Conservation (phyloP, 2,329 filamentous ascomycete genomes). For the Colletotrichum gigasporum region DNA sequence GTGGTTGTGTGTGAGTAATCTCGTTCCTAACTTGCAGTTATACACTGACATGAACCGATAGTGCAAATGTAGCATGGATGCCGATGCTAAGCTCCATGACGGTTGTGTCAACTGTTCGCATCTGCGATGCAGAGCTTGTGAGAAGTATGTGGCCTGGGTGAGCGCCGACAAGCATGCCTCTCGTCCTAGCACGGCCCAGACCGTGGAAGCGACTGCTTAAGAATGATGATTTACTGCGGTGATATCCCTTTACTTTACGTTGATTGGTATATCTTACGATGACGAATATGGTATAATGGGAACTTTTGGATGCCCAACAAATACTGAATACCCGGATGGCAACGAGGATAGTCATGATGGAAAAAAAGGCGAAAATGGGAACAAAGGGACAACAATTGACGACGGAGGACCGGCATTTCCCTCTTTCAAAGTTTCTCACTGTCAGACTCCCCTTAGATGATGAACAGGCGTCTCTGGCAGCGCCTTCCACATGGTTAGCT, state of each 20-base stretch:
- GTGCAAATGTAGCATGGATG: slow-evolving; percentile 14
- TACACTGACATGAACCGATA: background rate
- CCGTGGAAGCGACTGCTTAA: too few species aligned
- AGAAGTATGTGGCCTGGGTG: background rate
- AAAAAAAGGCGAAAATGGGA: too few species aligned
- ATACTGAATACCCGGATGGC: too few species aligned
- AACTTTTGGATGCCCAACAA: too few species aligned
- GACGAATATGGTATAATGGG: too few species aligned
- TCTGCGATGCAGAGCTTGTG: slow-evolving; percentile 12
- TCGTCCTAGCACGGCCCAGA: too few species aligned
- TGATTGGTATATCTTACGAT: background rate
- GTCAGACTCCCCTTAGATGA: background rate
- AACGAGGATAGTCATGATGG: too few species aligned
- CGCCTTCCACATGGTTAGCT: too few species aligned
- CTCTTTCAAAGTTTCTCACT: background rate
- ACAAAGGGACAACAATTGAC: too few species aligned
- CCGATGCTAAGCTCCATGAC: background rate
- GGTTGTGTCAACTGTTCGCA: slow-evolving; percentile 16
- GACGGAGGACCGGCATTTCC: background rate
- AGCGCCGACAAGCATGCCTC: background rate
- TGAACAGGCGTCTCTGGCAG: background rate
- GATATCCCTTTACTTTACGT: background rate
- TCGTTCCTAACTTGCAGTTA: too few species aligned
- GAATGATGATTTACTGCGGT: background rate
- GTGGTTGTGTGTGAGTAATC: slow-evolving; percentile 43